Base-by-base conservation (phyloP, 2,329 filamentous ascomycete genomes). In the Macrophomina phaseolina region DNA sequence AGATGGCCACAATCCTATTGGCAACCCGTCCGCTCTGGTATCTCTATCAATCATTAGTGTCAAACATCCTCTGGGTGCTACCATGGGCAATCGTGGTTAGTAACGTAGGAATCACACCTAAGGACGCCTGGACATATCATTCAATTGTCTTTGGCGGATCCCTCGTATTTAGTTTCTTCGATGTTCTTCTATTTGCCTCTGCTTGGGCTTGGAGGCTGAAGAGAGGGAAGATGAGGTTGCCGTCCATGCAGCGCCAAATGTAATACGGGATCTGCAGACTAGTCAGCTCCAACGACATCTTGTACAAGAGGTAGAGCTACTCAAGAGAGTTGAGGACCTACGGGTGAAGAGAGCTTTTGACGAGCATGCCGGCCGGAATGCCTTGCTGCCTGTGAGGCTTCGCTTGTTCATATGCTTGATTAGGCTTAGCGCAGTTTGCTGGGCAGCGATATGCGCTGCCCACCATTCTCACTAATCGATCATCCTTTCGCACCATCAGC, bases 51-150 rank as follows among this genome's bases (percentile, higher is more conserved):
- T 88, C 87, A 3, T 77, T 92, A 0, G 83, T 80, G 0, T 90
- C 89, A 5, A 92, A 92, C 71, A 56, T 92, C 0, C 74, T 89
- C 0, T 92, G 89, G 73, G 89, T 92, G 0, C 76, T 93, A 2
- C 90, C 89, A 0, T 92, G 90, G 89, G 89, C 90, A 0, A 86
- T 92, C 48, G 87, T 85, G 0, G 76, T 87, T 85, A 68, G 85
- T 46, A 68, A 71, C 0, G 69, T 60, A 2, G 40, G 69, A 5
- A 38, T 78, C 49, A 81, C 83, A 5, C 73, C 80, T 3, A 76
- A 77, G 0, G 84, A 87, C 71, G 89, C 90, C 0, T 92, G 89
- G 90, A 87, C 82, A 0, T 91, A 89, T 73, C 86, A 91, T 70
- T 82, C 84, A 0, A 74, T 90, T 32, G 85, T 91, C 0, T 91